A percentile compares a stretch with the other conserved stretches of the same genome.
Evolutionary conservation across 2,329 filamentous ascomycete species (phyloP).

Genomic region (Elsinoe arachidis): DNA sequence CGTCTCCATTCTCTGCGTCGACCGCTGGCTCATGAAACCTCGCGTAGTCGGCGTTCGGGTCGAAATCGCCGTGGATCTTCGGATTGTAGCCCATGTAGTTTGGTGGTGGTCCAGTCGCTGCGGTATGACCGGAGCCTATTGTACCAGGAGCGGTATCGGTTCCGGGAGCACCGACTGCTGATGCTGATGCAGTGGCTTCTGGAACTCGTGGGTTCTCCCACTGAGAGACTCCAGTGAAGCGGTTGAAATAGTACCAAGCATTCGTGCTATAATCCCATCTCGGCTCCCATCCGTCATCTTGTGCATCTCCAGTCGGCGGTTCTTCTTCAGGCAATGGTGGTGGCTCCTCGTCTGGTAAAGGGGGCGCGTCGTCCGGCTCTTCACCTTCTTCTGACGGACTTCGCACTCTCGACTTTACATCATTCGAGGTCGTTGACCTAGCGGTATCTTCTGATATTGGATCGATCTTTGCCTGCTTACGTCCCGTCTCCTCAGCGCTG

Average conservation of each 20-base stretch:
- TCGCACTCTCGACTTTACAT: background rate
- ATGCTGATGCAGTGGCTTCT: background rate
- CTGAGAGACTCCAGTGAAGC: slow-evolving; percentile 63
- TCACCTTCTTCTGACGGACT: slow-evolving; percentile 16
- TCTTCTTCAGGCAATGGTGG: slow-evolving; percentile 23
- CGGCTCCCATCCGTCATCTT: slow-evolving; percentile 67
- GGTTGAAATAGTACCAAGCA: slow-evolving; percentile 78
- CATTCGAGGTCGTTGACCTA: background rate
- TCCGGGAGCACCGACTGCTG: background rate
- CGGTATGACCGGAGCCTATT: background rate
- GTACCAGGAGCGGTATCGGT: slow-evolving; percentile 15
- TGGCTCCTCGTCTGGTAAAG: slow-evolving; percentile 23
- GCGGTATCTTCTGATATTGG: slow-evolving; percentile 1
- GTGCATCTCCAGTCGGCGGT: slow-evolving; percentile 16
- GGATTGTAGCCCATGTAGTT: slow-evolving; percentile 77
- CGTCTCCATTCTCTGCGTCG: slow-evolving; percentile 33
- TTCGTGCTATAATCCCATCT: slow-evolving; percentile 63
- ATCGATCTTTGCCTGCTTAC: slow-evolving; percentile 4
- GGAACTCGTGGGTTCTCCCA: slow-evolving; percentile 81
- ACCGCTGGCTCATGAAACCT: slow-evolving; percentile 33
- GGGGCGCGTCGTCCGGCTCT: slow-evolving; percentile 14
- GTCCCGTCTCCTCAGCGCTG: background rate
- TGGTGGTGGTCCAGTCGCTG: slow-evolving; percentile 28
- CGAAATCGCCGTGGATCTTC: slow-evolving; percentile 91
- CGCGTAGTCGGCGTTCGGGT: slow-evolving; percentile 92